Percentiles rank a stretch among this genome's conserved stretches.
These are phyloP conservation scores for Ceriops zippeliana DNA, from an alignment of 345 rosid genomes.

Conservation along the genomic window DNA sequence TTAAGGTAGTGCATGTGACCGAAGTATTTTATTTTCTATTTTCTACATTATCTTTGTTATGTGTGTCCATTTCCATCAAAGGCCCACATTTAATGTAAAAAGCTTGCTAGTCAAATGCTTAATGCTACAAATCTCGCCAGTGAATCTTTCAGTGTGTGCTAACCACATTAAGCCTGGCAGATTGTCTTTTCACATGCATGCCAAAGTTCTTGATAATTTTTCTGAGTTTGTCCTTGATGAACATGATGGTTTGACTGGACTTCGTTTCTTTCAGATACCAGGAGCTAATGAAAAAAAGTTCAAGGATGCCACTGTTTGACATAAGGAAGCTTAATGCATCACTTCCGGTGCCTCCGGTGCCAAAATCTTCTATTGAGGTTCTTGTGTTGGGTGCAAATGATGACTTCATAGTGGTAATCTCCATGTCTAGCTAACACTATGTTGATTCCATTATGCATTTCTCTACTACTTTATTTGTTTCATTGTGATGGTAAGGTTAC, in stretches of 20 bases:
- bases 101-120: too few relatives aligned
- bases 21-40: background rate
- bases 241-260: conserved; percentile 3
- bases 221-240: background rate
- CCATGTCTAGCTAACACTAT: background rate
- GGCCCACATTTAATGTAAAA: too few relatives aligned
- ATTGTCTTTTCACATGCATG: too few relatives aligned
- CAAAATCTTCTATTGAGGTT: conserved; percentile 42
- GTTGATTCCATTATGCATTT: background rate
- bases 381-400: conserved; percentile 72
- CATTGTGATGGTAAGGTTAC: background rate
- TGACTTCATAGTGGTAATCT: conserved; percentile 80
- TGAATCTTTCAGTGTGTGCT: background rate
- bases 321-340: conserved; percentile 78
- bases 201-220: background rate
- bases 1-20: background rate
- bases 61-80: too few relatives aligned
- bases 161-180: background rate
- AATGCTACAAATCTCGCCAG: background rate
- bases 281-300: conserved; percentile 68
- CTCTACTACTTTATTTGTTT: too few relatives aligned
- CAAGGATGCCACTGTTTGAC: conserved; percentile 74
- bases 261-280: conserved; percentile 58
- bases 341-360: conserved; percentile 71
- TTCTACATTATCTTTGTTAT: background rate